Evolutionary conservation across 768 basidiomycete genomes (phyloP).

Genomic region (Mycena indigotica): DNA sequence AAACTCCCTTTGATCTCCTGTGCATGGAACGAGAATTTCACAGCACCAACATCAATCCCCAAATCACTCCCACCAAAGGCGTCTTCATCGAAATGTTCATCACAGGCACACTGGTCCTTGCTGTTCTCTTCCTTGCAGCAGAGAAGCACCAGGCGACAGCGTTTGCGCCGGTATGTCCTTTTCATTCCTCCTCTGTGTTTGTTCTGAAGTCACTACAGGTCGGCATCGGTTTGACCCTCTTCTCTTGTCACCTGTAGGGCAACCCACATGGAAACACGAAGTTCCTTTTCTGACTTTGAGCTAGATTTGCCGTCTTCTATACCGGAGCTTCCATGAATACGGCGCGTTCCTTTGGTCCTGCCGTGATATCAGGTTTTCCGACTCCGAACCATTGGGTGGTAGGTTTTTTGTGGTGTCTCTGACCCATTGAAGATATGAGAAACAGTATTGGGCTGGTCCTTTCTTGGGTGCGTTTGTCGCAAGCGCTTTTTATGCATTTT

Average conservation of each 20-base stretch:
- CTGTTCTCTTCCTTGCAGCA: conserved; percentile 74
- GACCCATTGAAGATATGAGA: conserved; percentile 5
- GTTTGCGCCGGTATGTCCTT: conserved; percentile 60
- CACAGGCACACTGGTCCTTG: conserved; percentile 57
- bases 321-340: conserved; percentile 72
- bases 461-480: conserved; percentile 65
- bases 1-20: neutral
- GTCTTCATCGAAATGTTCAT: conserved; percentile 77
- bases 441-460: conserved; percentile 72
- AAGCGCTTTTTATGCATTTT: conserved; percentile 54
- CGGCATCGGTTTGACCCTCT: conserved; percentile 67
- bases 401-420: conserved; percentile 25
- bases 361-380: conserved; percentile 64
- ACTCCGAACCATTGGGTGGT: conserved; percentile 62
- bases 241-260: conserved; percentile 60
- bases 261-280: neutral
- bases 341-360: conserved; percentile 70
- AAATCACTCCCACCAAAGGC: conserved; percentile 55
- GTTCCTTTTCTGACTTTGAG: neutral
- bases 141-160: conserved; percentile 70
- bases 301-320: conserved; percentile 60
- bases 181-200: neutral
- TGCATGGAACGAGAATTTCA: conserved; percentile 9
- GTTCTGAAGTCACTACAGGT: conserved; percentile 36
- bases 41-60: conserved; percentile 51